Conservation (phyloP, 2,329 filamentous ascomycete genomes). For the Pestalotiopsis sp. region DNA sequence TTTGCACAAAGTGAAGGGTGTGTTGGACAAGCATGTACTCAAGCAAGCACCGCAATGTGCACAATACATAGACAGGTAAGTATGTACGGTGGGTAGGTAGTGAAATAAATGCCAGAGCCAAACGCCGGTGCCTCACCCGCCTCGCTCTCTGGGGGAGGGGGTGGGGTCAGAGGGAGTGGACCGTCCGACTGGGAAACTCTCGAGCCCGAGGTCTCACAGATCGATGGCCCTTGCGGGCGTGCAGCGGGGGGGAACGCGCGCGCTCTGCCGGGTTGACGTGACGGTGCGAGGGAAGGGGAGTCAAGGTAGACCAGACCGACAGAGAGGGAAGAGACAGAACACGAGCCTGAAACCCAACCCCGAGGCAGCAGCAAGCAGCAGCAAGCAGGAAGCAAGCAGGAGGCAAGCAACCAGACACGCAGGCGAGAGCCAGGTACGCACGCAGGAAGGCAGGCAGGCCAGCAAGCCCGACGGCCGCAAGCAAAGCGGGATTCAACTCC, state of each 20-base stretch:
- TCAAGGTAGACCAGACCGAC: conserved; percentile 7
- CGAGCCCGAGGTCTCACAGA: conserved; percentile 13
- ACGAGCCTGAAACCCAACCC: neutral
- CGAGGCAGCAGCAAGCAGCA: neutral
- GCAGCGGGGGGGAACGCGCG: neutral
- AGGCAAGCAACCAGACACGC: neutral
- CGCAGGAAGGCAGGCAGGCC: neutral
- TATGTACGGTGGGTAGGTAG: neutral
- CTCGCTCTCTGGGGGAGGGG: conserved; percentile 29
- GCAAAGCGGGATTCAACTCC: neutral
- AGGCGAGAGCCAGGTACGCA: neutral
- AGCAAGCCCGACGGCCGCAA: neutral
- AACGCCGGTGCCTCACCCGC: conserved; percentile 32
- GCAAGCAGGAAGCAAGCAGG: neutral
- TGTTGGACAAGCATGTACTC: conserved; percentile 36
- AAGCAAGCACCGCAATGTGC: conserved; percentile 24
- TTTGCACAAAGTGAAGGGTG: conserved; percentile 32
- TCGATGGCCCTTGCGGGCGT: conserved; percentile 11
- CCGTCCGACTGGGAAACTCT: conserved; percentile 10
- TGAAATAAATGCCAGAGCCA: conserved; percentile 1
- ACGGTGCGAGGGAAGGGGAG: conserved; percentile 9
- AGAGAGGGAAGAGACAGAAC: neutral
- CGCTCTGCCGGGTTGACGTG: neutral
- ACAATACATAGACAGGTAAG: conserved; percentile 24
- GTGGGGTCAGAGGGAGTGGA: conserved; percentile 25